These are phyloP conservation scores for Aspergillus bertholletiae DNA, from an alignment of 495 filamentous ascomycete species.

Conservation along the genomic window DNA sequence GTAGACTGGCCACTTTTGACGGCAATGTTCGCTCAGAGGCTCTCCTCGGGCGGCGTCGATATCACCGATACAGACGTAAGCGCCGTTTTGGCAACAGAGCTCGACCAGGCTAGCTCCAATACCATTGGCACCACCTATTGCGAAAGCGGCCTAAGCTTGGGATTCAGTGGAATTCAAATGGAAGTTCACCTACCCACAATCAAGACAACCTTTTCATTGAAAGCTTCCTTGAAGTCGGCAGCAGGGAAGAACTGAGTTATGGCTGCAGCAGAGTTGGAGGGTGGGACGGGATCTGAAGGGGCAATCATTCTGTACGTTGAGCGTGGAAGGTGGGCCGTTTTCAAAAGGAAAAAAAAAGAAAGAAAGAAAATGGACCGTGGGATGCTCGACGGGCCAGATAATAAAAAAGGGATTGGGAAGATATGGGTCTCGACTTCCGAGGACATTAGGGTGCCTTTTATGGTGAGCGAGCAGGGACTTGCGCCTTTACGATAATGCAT, in stretches of 20 bases:
- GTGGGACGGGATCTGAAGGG: slow-evolving; percentile 10
- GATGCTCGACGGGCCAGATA: not conserved
- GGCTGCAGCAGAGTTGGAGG: slow-evolving; percentile 5
- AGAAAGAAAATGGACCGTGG: not conserved
- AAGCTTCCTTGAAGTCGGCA: slow-evolving; percentile 3
- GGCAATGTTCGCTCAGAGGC: slow-evolving; percentile 19
- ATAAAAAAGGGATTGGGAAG: not conserved
- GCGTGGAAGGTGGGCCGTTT: not conserved
- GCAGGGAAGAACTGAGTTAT: slow-evolving; percentile 13
- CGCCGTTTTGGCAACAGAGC: slow-evolving; percentile 41
- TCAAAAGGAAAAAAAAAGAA: not conserved
- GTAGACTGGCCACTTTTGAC: slow-evolving; percentile 22
- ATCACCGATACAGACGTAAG: slow-evolving; percentile 46
- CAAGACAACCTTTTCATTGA: slow-evolving; percentile 19
- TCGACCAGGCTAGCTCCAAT: slow-evolving; percentile 52
- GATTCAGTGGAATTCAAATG: not conserved
- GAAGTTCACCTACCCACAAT: slow-evolving; percentile 14
- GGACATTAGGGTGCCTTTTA: not conserved
- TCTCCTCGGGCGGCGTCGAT: slow-evolving; percentile 31
- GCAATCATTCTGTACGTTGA: slow-evolving; percentile 16
- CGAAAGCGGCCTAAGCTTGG: not conserved
- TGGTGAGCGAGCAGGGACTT: not conserved
- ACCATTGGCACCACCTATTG: slow-evolving; percentile 49
- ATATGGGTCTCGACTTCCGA: not conserved
- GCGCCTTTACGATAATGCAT: not conserved